Conservation (phyloP, 805 yeast genomes). For the Pichia scutulata region DNA sequence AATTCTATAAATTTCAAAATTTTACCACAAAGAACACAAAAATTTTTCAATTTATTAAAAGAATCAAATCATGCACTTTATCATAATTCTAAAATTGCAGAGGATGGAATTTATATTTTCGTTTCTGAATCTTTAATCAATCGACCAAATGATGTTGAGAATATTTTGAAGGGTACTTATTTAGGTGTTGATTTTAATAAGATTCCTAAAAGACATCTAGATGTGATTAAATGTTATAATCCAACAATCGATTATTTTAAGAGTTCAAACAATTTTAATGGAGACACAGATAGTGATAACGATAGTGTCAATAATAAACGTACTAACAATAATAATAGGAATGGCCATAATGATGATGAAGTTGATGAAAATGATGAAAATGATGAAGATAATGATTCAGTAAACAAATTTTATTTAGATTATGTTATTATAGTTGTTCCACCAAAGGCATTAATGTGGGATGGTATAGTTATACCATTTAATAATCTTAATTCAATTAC, state of each 20-base stretch:
- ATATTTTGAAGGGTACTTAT: conserved; percentile 38
- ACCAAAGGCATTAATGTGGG: conserved; percentile 84
- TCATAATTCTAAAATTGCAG: conserved; percentile 57
- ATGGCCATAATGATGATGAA: not conserved
- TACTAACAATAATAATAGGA: not conserved
- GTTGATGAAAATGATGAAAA: not conserved
- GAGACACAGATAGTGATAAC: not conserved
- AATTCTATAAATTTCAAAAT: conserved; percentile 61
- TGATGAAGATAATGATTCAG: conserved; percentile 8
- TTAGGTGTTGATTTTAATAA: conserved; percentile 43
- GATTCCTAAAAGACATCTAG: conserved; percentile 28
- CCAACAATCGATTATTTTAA: conserved; percentile 14
- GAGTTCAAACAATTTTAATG: not conserved
- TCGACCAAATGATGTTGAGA: conserved; percentile 36
- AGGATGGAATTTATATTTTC: conserved; percentile 70
- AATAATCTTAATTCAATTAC: conserved; percentile 37
- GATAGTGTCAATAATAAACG: not conserved
- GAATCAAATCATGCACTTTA: conserved; percentile 69
- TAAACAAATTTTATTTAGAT: conserved; percentile 9
- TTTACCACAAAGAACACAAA: conserved; percentile 40
- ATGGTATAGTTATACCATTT: conserved; percentile 63
- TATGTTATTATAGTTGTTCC: conserved; percentile 67
- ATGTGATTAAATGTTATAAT: conserved; percentile 24
- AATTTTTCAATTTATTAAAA: conserved; percentile 48
- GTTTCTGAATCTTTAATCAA: conserved; percentile 54